A percentile compares a stretch with the other conserved stretches of the same genome.
Conservation (phyloP, 495 filamentous ascomycete species). For the Penicillium maclennaniae region DNA sequence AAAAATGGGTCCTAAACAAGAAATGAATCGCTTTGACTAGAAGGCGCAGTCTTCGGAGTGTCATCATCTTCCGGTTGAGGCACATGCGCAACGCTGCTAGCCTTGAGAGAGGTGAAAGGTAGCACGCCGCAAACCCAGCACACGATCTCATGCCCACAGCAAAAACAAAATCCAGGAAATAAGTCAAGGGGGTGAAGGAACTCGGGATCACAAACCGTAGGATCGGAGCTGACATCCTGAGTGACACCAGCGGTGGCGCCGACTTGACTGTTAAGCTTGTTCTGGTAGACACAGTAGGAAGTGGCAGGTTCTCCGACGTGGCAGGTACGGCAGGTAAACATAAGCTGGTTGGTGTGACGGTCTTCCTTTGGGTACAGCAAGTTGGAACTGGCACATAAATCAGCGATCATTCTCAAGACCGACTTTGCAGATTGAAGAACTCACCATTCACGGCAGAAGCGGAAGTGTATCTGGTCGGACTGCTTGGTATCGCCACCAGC, state of each 20-base stretch:
- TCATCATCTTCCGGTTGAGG: neutral
- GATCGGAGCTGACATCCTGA: conserved; percentile 92
- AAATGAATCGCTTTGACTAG: neutral
- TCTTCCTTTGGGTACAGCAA: conserved; percentile 97
- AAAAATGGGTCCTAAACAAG: conserved; percentile 13
- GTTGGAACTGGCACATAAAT: conserved; percentile 64
- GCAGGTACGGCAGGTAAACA: conserved; percentile 87
- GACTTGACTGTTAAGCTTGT: conserved; percentile 80
- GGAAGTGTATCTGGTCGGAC: conserved; percentile 83
- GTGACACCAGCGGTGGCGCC: conserved; percentile 97
- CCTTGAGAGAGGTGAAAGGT: conserved; percentile 13
- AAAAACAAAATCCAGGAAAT: conserved; percentile 45
- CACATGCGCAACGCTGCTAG: conserved; percentile 8
- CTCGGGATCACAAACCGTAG: conserved; percentile 75
- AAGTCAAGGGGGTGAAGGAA: neutral
- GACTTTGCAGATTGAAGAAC: conserved; percentile 8
- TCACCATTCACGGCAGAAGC: conserved; percentile 94
- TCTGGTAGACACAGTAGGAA: conserved; percentile 85
- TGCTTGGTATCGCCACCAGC: conserved; percentile 51
- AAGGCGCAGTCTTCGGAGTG: neutral
- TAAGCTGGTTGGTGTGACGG: conserved; percentile 55
- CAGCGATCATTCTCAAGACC: neutral
- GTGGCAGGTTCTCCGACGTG: conserved; percentile 80
- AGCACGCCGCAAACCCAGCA: conserved; percentile 44
- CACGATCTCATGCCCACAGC: conserved; percentile 49